Conservation (phyloP, 805 yeast species). For the Spathaspora arborariae region DNA sequence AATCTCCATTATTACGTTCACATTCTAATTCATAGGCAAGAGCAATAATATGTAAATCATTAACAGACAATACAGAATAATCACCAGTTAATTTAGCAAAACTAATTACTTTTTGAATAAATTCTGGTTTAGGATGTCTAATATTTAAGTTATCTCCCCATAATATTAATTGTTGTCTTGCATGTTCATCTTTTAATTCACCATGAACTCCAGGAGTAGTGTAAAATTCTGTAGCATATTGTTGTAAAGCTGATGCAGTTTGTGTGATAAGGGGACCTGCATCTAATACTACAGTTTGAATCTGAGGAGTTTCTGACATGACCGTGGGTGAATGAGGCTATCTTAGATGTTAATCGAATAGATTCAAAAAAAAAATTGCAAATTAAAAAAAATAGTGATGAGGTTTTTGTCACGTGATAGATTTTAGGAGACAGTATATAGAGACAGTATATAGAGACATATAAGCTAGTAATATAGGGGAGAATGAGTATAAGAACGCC, state of each 20-base stretch:
- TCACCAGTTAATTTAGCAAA: slow-evolving; percentile 93
- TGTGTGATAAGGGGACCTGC: slow-evolving; percentile 94
- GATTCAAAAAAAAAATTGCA: not conserved
- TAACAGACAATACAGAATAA: slow-evolving; percentile 76
- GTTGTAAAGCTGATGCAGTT: slow-evolving; percentile 67
- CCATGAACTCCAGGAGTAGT: slow-evolving; percentile 90
- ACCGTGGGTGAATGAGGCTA: not conserved
- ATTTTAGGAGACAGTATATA: too few species aligned
- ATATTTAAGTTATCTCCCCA: slow-evolving; percentile 74
- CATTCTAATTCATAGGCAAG: slow-evolving; percentile 82
- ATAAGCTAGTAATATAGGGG: too few species aligned
- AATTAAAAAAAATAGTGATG: not conserved
- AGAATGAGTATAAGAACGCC: too few species aligned
- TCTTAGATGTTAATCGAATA: not conserved
- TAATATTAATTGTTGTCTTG: slow-evolving; percentile 70
- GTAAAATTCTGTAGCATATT: slow-evolving; percentile 65
- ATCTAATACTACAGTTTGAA: slow-evolving; percentile 72
- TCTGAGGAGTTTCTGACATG: slow-evolving; percentile 13
- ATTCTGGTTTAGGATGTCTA: slow-evolving; percentile 72
- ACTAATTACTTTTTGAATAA: slow-evolving; percentile 60
- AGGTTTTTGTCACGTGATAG: not conserved
- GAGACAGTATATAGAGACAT: too few species aligned
- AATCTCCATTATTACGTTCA: slow-evolving; percentile 64
- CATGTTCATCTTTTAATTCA: slow-evolving; percentile 84
- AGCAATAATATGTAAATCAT: slow-evolving; percentile 92